Percentiles rank a stretch among this genome's conserved stretches.
phyloP scores from a whole-genome alignment of 2,329 filamentous ascomycete species.

The Cercospora sojina region DNA sequence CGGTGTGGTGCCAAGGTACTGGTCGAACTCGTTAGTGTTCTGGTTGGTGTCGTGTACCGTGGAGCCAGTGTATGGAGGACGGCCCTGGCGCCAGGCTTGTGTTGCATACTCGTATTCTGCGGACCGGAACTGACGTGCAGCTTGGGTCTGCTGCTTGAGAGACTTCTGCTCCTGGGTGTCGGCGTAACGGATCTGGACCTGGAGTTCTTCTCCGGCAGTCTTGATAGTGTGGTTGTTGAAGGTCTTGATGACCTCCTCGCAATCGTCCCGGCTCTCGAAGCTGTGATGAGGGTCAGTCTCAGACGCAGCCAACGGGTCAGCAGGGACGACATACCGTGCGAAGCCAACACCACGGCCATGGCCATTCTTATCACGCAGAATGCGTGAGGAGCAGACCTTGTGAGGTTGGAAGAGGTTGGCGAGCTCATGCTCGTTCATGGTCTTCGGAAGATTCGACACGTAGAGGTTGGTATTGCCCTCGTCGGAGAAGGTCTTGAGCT shows the following conservation, averaged over 20 bases:
- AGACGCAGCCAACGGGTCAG: constrained; percentile 8
- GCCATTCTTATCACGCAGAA: constrained; percentile 85
- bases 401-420: constrained; percentile 76
- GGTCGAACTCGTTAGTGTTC: constrained; percentile 40
- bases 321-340: constrained; percentile 66
- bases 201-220: constrained; percentile 69
- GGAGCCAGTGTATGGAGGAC: constrained; percentile 31
- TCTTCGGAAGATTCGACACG: constrained; percentile 92
- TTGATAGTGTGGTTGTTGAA: constrained; percentile 69
- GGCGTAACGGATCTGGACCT: constrained; percentile 92
- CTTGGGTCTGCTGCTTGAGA: constrained; percentile 91
- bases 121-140: constrained; percentile 91
- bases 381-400: constrained; percentile 88
- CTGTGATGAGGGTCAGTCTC: constrained; percentile 49
- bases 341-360: constrained; percentile 97
- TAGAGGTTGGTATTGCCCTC: constrained; percentile 91
- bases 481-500: constrained; percentile 93
- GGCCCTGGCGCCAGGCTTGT: constrained; percentile 37
- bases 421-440: constrained; percentile 83
- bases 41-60: constrained; percentile 28
- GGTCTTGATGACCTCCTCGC: constrained; percentile 81
- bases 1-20: constrained; percentile 37
- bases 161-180: constrained; percentile 97
- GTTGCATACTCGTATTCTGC: constrained; percentile 70
- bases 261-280: constrained; percentile 85